A percentile compares a stretch with the other conserved stretches of the same genome.
These are phyloP conservation scores for Fusarium tuaranense DNA, from an alignment of 2,329 filamentous ascomycete genomes.

Conservation along the genomic window DNA sequence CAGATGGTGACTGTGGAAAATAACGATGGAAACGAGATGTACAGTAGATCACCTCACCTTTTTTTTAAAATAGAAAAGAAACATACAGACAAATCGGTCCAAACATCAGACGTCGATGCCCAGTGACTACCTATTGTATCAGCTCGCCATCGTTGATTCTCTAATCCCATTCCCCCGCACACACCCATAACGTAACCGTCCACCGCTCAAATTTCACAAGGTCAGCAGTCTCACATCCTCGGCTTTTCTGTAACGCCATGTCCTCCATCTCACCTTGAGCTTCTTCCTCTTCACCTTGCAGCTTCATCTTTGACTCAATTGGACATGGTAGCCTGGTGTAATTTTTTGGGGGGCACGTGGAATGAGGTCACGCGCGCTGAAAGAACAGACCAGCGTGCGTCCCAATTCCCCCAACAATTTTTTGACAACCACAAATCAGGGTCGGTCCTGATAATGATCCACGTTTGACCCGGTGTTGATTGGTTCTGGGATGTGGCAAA, in stretches of 20 bases:
- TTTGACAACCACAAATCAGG: slow-evolving; percentile 13
- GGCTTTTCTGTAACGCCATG: slow-evolving; percentile 9
- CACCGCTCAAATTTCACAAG: neutral
- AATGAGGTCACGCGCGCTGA: slow-evolving; percentile 36
- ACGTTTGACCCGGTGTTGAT: slow-evolving; percentile 31
- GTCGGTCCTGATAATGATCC: slow-evolving; percentile 30
- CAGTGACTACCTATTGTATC: slow-evolving; percentile 7
- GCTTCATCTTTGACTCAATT: neutral
- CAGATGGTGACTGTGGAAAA: slow-evolving; percentile 13
- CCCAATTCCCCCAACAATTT: slow-evolving; percentile 35
- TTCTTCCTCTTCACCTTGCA: neutral
- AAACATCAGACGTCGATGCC: slow-evolving; percentile 12
- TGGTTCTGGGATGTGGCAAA: slow-evolving; percentile 34
- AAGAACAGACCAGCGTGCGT: slow-evolving; percentile 32
- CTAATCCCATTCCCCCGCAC: neutral
- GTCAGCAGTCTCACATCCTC: slow-evolving; percentile 15
- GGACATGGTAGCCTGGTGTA: slow-evolving; percentile 15
- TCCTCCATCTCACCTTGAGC: neutral
- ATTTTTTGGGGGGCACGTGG: slow-evolving; percentile 22
- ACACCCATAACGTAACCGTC: neutral
- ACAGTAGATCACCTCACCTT: slow-evolving; percentile 26
- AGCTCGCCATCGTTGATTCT: slow-evolving; percentile 23
- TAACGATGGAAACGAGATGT: slow-evolving; percentile 17
- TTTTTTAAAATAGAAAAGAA: neutral
- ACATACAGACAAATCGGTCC: neutral